These are phyloP conservation scores for Populus simonii DNA, from an alignment of 345 rosid genomes.

Conservation along the genomic window DNA sequence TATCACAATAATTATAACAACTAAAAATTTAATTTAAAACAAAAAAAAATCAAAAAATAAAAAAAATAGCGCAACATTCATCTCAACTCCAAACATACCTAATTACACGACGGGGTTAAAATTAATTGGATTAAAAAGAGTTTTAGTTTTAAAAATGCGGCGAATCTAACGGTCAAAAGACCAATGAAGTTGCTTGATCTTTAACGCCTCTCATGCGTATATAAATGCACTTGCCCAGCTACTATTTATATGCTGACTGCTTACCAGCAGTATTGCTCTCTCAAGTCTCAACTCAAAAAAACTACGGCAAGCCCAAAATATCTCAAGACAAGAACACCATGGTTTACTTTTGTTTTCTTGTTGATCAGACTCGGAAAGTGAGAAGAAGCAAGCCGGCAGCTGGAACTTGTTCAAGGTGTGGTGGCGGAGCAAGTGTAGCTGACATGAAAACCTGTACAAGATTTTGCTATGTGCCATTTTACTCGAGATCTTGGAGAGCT, in stretches of 20 bases:
- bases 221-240: no score
- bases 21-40: no score
- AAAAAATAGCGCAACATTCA: no score
- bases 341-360: constrained; percentile 81
- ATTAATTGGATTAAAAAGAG: no score
- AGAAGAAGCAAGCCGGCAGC: constrained; percentile 83
- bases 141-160: background rate
- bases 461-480: constrained; percentile 77
- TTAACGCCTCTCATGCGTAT: background rate
- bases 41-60: no score
- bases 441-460: constrained; percentile 87
- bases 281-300: background rate
- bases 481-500: constrained; percentile 85
- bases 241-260: background rate
- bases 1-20: no score
- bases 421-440: constrained; percentile 92
- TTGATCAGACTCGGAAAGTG: constrained; percentile 77
- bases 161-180: background rate
- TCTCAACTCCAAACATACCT: no score
- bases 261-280: background rate
- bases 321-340: constrained; percentile 20
- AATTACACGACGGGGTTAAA: no score
- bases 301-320: background rate
- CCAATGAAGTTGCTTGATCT: constrained; percentile 3
- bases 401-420: constrained; percentile 83